These are phyloP conservation scores for Aspergillus bridgeri DNA, from an alignment of 495 filamentous ascomycete species.

Conservation along the genomic window DNA sequence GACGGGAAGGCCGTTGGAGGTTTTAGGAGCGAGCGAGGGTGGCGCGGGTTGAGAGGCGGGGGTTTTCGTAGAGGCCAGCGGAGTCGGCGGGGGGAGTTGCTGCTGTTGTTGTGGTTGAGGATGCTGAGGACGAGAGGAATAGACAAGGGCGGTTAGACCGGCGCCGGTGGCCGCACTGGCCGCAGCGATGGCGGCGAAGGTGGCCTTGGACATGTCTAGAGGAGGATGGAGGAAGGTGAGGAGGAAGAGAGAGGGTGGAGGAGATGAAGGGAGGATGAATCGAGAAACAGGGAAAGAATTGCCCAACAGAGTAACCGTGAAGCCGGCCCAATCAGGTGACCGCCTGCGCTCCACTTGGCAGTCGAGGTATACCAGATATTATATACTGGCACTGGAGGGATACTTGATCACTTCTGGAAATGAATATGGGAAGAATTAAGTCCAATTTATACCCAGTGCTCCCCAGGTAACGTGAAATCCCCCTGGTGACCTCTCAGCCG, in stretches of 20 bases:
- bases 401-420: not conserved
- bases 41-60: constrained; percentile 32
- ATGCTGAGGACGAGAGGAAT: constrained; percentile 51
- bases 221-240: not conserved
- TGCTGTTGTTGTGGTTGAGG: constrained; percentile 39
- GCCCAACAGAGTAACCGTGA: not conserved
- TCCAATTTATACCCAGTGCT: not conserved
- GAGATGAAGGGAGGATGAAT: not conserved
- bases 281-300: not conserved
- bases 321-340: not conserved
- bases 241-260: not conserved
- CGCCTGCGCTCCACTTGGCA: not conserved
- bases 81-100: constrained; percentile 33
- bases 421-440: not conserved
- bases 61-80: constrained; percentile 15
- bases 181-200: constrained; percentile 82
- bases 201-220: constrained; percentile 76
- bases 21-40: constrained; percentile 40
- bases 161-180: constrained; percentile 87
- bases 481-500: not conserved
- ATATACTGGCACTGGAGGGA: not conserved
- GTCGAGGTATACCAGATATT: not conserved
- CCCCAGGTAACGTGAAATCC: not conserved
- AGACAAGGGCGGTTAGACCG: constrained; percentile 75
- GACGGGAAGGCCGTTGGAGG: constrained; percentile 50